These are phyloP conservation scores for Bipolaris sorokiniana DNA, from an alignment of 2,329 filamentous ascomycete genomes.

Conservation along the genomic window DNA sequence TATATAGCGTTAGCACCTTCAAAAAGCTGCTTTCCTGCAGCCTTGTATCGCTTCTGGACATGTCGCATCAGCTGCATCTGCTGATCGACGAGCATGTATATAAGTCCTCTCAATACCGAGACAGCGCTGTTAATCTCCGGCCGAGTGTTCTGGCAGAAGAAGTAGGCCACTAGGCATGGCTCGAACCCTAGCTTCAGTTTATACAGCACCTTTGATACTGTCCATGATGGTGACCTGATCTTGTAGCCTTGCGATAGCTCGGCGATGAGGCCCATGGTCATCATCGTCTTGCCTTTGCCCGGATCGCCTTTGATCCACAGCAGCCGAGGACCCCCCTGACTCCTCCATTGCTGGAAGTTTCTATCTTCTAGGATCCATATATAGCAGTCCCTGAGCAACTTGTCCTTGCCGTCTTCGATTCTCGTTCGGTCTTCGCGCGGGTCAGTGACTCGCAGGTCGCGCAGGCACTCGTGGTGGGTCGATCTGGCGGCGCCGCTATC, in stretches of 20 bases:
- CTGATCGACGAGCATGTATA: slow-evolving; percentile 46
- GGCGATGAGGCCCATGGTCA: slow-evolving; percentile 26
- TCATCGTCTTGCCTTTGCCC: slow-evolving; percentile 48
- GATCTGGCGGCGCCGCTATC: neutral
- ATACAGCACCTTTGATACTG: neutral
- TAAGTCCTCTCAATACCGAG: slow-evolving; percentile 53
- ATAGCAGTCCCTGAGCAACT: slow-evolving; percentile 21
- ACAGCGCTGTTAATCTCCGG: slow-evolving; percentile 46
- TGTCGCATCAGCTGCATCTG: neutral
- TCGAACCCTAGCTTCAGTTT: no score
- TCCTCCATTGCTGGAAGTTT: slow-evolving; percentile 31
- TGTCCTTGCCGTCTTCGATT: slow-evolving; percentile 22
- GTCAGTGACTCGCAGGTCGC: slow-evolving; percentile 17
- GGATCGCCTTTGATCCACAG: no score
- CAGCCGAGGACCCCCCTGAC: slow-evolving; percentile 18
- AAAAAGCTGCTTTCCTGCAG: slow-evolving; percentile 47
- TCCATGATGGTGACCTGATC: no score
- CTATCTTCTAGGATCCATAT: slow-evolving; percentile 31
- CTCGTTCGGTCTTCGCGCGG: slow-evolving; percentile 22
- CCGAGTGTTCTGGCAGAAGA: slow-evolving; percentile 47
- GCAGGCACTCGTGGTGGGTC: slow-evolving; percentile 12
- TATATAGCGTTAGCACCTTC: slow-evolving; percentile 49
- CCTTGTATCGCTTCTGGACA: slow-evolving; percentile 40
- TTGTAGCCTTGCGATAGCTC: neutral
- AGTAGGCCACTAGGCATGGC: neutral